Conservation (phyloP, 768 basidiomycete genomes). For the Dentipellis sp. region DNA sequence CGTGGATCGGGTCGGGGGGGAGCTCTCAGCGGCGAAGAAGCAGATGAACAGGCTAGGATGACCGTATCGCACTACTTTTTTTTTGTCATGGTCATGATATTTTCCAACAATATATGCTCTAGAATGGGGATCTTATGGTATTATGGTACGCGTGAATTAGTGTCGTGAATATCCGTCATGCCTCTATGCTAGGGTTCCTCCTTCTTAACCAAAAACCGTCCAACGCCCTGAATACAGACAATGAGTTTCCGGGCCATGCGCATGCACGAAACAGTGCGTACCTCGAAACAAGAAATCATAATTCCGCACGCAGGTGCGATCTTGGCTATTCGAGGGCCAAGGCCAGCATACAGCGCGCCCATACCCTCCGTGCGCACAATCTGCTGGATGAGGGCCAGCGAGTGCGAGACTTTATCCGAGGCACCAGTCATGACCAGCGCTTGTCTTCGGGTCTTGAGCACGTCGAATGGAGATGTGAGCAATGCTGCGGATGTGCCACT, state of each 20-base stretch:
- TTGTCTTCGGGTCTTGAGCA: constrained; percentile 91
- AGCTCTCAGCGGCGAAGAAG: constrained; percentile 72
- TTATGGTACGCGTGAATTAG: constrained; percentile 4
- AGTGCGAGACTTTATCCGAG: constrained; percentile 31
- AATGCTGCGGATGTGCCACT: constrained; percentile 84
- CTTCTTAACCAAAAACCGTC: constrained; percentile 36
- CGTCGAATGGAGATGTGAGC: constrained; percentile 92
- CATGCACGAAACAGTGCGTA: constrained; percentile 18
- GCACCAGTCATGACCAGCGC: constrained; percentile 60
- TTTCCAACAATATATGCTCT: not conserved
- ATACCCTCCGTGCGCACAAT: constrained; percentile 75
- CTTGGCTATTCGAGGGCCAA: constrained; percentile 84
- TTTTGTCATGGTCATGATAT: constrained; percentile 3
- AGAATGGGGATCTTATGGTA: not conserved
- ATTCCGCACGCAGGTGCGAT: constrained; percentile 97
- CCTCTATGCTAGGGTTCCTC: constrained; percentile 8
- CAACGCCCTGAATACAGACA: constrained; percentile 41
- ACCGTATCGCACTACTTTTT: constrained; percentile 7
- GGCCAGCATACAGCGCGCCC: constrained; percentile 73
- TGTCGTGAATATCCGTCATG: not conserved
- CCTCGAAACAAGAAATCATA: constrained; percentile 97
- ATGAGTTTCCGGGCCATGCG: constrained; percentile 12
- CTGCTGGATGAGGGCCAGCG: constrained; percentile 54
- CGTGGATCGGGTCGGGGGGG: constrained; percentile 70
- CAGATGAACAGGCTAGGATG: constrained; percentile 74